Evolutionary conservation across 148 eudicot genomes (phyloP).

Genomic region (Polygonum aviculare): DNA sequence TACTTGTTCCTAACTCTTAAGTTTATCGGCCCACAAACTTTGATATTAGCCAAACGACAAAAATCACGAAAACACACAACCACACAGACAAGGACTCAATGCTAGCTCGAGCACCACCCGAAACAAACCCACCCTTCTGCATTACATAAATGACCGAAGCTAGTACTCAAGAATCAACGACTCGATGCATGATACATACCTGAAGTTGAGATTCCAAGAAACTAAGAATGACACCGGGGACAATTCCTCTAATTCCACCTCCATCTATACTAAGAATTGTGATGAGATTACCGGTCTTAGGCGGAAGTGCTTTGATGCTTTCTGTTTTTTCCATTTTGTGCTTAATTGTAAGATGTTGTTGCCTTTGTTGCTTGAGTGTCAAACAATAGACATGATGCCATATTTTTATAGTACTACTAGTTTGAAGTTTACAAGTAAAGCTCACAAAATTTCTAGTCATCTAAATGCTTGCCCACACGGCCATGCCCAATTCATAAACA

Average conservation of each 20-base stretch:
- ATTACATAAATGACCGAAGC: too few relatives aligned
- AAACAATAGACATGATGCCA: not conserved
- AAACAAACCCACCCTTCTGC: too few relatives aligned
- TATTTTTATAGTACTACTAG: not conserved
- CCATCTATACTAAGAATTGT: slow-evolving; percentile 65
- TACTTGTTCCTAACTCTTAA: too few relatives aligned
- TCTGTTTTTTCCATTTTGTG: not conserved
- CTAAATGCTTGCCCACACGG: not conserved
- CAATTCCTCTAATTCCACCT: slow-evolving; percentile 59
- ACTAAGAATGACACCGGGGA: slow-evolving; percentile 39
- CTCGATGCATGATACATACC: slow-evolving; percentile 12
- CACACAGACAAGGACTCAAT: too few relatives aligned
- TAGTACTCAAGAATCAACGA: not conserved
- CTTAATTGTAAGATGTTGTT: not conserved
- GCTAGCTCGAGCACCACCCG: too few relatives aligned
- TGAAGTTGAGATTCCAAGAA: slow-evolving; percentile 52
- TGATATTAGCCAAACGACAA: too few relatives aligned
- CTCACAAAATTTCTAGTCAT: not conserved
- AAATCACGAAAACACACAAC: too few relatives aligned
- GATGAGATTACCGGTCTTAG: slow-evolving; percentile 31
- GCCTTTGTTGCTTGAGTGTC: not conserved
- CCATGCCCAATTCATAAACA: not conserved
- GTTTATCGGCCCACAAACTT: too few relatives aligned
- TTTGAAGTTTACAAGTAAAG: not conserved
- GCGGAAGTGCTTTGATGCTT: slow-evolving; percentile 1